These are phyloP conservation scores for Leccinum obscurum DNA, from an alignment of 768 basidiomycete genomes.

Conservation along the genomic window DNA sequence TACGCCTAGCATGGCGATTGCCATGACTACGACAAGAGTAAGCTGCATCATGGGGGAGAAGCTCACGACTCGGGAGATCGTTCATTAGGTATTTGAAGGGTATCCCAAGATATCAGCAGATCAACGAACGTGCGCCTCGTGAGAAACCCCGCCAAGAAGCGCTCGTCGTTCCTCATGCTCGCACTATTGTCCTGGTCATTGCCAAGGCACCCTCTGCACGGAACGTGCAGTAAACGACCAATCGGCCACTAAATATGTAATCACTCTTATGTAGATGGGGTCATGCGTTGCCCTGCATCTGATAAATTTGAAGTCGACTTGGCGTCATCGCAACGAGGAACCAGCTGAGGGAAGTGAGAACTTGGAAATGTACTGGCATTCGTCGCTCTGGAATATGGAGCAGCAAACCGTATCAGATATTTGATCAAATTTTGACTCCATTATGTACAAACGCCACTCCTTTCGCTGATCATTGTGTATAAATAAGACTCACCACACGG, in stretches of 20 bases:
- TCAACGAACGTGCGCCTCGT: neutral
- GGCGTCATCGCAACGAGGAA: too few relatives aligned
- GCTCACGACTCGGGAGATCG: neutral
- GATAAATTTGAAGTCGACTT: too few relatives aligned
- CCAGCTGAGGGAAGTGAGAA: too few relatives aligned
- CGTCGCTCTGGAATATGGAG: too few relatives aligned
- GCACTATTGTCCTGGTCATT: neutral
- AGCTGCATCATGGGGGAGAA: constrained; percentile 6
- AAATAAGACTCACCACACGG: too few relatives aligned
- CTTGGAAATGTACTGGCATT: too few relatives aligned
- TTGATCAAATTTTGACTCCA: too few relatives aligned
- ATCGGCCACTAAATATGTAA: neutral
- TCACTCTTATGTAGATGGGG: neutral
- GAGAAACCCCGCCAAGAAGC: neutral
- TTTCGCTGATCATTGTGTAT: too few relatives aligned
- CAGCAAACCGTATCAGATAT: too few relatives aligned
- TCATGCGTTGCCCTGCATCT: too few relatives aligned
- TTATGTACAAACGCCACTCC: too few relatives aligned
- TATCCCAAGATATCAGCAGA: neutral
- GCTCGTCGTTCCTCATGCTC: neutral
- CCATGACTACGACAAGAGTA: constrained; percentile 2
- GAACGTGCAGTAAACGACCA: neutral
- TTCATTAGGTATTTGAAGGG: neutral
- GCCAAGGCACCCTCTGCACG: too few relatives aligned
- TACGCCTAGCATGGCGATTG: constrained; percentile 10